Evolutionary conservation across 2,329 filamentous ascomycete species (phyloP), one percentile per base, ranked within the genome.

Genomic region (Colletotrichum cordylinicola): DNA sequence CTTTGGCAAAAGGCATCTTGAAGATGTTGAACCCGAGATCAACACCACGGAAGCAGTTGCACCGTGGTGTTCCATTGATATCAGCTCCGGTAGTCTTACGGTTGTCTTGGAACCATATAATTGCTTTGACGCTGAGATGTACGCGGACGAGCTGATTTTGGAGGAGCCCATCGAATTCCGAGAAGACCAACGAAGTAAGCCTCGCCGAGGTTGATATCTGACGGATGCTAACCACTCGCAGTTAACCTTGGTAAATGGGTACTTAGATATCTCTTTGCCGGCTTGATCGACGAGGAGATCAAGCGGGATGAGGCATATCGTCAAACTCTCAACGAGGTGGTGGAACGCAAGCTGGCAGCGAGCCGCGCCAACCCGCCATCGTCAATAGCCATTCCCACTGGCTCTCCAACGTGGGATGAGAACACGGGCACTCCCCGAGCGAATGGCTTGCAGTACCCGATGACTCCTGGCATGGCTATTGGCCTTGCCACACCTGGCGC

Each of bases 231-330:
- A 18, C 35, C 60, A 8, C 1, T 16, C n/a, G 31, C 78, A 97
- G 95, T 98, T 84, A 98, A 98, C 81, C 92, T 98, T 61, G 97
- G 97, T 10, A 98, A 98, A 88, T 99, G 97, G 97, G 92, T 98
- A 61, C 87, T 99, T 75, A 92, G 97, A 39, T 98, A 98, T 84
- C 89, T 99, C 0, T 99, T 99, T 85, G 93, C 94, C 12, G 94
- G 94, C 71, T 88, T 98, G 56, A 94, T 99, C 70, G 94, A 98
- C 76, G 96, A 98, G 83, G 95, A 98, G 83, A 94, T 98, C 79
- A 93, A 91, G 78, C 92, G 95, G 68, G 97, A 99, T 81, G 92
- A 94, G 80, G 87, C 86, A 1, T 92, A 94, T 82, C 91, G 96
- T n/a, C 88, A 91, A 60, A 90, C 91, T 61, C 86, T 98, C 9